A percentile compares a stretch with the other conserved stretches of the same genome.
Evolutionary conservation across 257 asterid species (phyloP).

Genomic region (Lycium barbarum): DNA sequence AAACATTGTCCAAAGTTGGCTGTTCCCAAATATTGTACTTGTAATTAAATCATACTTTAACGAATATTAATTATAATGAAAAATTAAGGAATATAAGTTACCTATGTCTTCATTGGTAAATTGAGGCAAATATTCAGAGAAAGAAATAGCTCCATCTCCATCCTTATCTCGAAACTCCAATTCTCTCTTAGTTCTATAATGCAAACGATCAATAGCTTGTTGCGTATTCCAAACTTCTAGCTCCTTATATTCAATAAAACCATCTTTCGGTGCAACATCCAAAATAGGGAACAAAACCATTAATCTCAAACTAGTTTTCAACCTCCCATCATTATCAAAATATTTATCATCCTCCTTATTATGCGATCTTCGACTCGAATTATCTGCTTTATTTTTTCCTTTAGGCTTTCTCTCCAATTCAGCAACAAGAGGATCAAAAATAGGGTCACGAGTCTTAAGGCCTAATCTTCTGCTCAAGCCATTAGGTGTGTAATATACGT

Average conservation of each 20-base stretch:
- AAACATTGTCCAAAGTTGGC: too few species aligned
- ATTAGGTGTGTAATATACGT: neutral
- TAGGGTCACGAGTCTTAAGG: neutral
- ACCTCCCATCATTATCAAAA: conserved; percentile 36
- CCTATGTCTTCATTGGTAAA: conserved; percentile 43
- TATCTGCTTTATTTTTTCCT: neutral
- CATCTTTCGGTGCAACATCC: conserved; percentile 41
- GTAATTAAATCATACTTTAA: neutral
- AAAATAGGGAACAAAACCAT: conserved; percentile 45
- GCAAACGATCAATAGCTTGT: conserved; percentile 41
- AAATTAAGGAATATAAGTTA: neutral
- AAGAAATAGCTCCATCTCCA: conserved; percentile 46
- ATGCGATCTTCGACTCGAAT: neutral
- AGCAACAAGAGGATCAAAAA: conserved; percentile 43
- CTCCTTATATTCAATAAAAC: conserved; percentile 42
- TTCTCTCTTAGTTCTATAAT: conserved; percentile 33
- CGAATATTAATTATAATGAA: neutral
- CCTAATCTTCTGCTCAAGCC: conserved; percentile 43
- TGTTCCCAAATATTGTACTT: neutral
- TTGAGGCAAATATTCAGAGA: conserved; percentile 43
- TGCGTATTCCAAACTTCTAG: conserved; percentile 44
- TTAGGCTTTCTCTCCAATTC: conserved; percentile 20
- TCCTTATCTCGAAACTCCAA: conserved; percentile 41
- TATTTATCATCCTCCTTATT: conserved; percentile 30
- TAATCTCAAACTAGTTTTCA: conserved; percentile 39